Conservation (phyloP, 1,284 basidiomycete species). For the Grifola frondosa region DNA sequence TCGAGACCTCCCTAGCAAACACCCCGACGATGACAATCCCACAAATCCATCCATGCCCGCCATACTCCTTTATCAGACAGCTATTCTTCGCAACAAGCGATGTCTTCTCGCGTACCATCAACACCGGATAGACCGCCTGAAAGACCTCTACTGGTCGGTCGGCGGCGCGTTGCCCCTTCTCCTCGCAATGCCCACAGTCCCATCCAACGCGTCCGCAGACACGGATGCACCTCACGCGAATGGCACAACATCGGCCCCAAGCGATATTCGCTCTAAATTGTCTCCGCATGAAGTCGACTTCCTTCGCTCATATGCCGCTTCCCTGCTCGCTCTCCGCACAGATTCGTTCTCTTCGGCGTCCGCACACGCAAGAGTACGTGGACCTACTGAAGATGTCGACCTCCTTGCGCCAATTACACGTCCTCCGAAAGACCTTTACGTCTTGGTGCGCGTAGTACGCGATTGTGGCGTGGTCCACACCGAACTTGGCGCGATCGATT, state of each 20-base stretch:
- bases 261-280: constrained; percentile 74
- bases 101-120: constrained; percentile 91
- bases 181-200: constrained; percentile 54
- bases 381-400: constrained; percentile 64
- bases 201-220: constrained; percentile 2
- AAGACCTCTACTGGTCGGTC: constrained; percentile 86
- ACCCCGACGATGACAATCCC: constrained; percentile 36
- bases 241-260: constrained; percentile 11
- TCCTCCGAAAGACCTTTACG: constrained; percentile 82
- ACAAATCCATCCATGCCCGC: constrained; percentile 52
- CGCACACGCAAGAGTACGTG: constrained; percentile 5
- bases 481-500: constrained; percentile 84
- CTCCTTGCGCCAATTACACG: constrained; percentile 74
- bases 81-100: constrained; percentile 89
- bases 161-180: constrained; percentile 90
- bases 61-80: constrained; percentile 84
- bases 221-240: not conserved
- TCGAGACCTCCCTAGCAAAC: constrained; percentile 43
- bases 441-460: constrained; percentile 73
- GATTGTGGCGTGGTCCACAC: constrained; percentile 91
- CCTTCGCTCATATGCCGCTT: constrained; percentile 77
- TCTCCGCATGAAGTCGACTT: constrained; percentile 93
- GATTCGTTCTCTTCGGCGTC: constrained; percentile 69
- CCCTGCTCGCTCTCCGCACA: constrained; percentile 78
- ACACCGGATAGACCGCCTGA: constrained; percentile 79